These are phyloP conservation scores for Annona cherimola DNA, from an alignment of 164 flowering plant species.

Conservation along the genomic window DNA sequence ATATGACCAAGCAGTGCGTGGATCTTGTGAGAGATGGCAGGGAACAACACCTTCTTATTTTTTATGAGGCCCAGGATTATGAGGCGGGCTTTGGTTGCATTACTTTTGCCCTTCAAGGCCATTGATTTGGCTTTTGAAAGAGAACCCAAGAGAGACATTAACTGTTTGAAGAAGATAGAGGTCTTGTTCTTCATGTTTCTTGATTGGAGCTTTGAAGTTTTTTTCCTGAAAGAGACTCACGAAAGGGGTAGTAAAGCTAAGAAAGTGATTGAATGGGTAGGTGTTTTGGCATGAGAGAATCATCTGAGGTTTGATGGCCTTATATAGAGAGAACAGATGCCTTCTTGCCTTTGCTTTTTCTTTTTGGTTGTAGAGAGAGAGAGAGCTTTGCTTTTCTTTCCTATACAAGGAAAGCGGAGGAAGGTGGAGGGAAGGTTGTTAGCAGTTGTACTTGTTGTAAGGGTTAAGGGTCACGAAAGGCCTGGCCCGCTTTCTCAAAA, in stretches of 20 bases:
- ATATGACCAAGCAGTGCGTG: slow-evolving; percentile 30
- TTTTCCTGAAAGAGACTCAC: background rate
- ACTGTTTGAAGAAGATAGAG: slow-evolving; percentile 39
- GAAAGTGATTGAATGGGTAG: background rate
- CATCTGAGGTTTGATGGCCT: slow-evolving; percentile 6
- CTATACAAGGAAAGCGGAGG: slow-evolving; percentile 4
- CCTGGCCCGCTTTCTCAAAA: no score
- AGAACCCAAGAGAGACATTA: slow-evolving; percentile 28
- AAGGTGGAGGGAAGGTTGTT: slow-evolving; percentile 1
- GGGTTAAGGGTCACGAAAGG: no score
- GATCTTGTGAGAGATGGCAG: slow-evolving; percentile 44
- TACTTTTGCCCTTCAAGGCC: slow-evolving; percentile 43
- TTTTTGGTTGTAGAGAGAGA: background rate
- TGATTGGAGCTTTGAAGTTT: background rate
- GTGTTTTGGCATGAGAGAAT: slow-evolving; percentile 16
- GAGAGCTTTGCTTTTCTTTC: slow-evolving; percentile 4
- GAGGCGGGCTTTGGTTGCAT: slow-evolving; percentile 41
- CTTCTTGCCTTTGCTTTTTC: background rate
- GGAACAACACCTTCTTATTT: slow-evolving; percentile 42
- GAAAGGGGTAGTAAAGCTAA: background rate
- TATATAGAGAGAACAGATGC: slow-evolving; percentile 9
- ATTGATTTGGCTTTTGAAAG: slow-evolving; percentile 41
- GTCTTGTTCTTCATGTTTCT: slow-evolving; percentile 49
- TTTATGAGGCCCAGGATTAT: slow-evolving; percentile 41
- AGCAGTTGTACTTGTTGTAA: background rate